These are phyloP conservation scores for Thermomyces lanuginosus DNA, from an alignment of 2,329 filamentous ascomycete species.

Conservation along the genomic window DNA sequence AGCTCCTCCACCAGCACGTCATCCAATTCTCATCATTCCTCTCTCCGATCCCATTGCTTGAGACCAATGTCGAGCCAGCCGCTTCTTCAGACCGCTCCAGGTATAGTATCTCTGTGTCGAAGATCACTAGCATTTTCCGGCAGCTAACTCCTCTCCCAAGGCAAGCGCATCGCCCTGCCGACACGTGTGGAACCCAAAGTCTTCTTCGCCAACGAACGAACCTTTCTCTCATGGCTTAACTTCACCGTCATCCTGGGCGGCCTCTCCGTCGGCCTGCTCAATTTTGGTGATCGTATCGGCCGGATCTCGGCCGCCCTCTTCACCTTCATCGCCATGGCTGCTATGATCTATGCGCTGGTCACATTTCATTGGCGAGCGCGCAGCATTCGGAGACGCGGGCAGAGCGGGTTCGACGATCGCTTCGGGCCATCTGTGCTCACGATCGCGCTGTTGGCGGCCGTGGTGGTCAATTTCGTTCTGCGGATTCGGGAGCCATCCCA, in stretches of 20 bases:
- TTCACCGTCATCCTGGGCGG: conserved; percentile 97
- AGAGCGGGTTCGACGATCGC: conserved; percentile 91
- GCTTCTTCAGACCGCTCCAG: conserved; percentile 82
- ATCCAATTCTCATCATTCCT: too few relatives aligned
- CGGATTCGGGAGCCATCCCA: conserved; percentile 36
- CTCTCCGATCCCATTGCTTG: too few relatives aligned
- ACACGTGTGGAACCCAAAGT: conserved; percentile 98
- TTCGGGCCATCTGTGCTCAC: conserved; percentile 86
- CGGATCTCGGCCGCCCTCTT: conserved; percentile 90
- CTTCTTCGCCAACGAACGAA: conserved; percentile 99
- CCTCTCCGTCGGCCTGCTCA: conserved; percentile 88
- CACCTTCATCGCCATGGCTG: conserved; percentile 81
- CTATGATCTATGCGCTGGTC: conserved; percentile 85
- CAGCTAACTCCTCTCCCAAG: conserved; percentile 19
- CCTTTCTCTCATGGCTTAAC: conserved; percentile 98
- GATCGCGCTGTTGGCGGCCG: conserved; percentile 67
- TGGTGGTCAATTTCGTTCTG: conserved; percentile 92
- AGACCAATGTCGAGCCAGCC: conserved; percentile 99
- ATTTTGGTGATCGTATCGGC: conserved; percentile 88
- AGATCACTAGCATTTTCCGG: not conserved
- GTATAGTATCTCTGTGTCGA: conserved; percentile 29
- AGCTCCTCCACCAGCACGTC: too few relatives aligned
- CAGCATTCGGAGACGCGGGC: conserved; percentile 76
- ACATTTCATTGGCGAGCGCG: conserved; percentile 97
- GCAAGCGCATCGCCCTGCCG: conserved; percentile 95